Conservation (phyloP, 345 rosid genomes). For the Cochlearia excelsa region DNA sequence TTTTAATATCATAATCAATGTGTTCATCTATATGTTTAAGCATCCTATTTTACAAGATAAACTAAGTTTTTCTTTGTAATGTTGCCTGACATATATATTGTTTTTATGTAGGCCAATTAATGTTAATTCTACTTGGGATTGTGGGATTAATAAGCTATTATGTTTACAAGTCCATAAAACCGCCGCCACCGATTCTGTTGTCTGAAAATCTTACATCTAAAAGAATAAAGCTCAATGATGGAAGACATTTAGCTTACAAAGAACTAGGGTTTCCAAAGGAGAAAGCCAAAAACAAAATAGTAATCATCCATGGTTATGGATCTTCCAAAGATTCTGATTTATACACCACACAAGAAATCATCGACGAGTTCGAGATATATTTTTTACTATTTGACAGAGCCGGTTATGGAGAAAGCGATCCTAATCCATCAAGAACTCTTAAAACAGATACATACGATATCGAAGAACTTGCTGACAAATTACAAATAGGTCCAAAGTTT, state of each 20-base stretch:
- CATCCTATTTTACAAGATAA: not conserved
- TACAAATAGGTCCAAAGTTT: conserved; percentile 69
- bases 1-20: too few species aligned
- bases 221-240: conserved; percentile 55
- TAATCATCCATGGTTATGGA: conserved; percentile 44
- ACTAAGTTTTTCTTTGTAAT: not conserved
- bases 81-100: not conserved
- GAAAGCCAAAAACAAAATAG: conserved; percentile 41
- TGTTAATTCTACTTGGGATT: conserved; percentile 15
- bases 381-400: conserved; percentile 74
- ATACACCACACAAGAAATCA: conserved; percentile 49
- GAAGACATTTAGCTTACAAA: conserved; percentile 53
- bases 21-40: not conserved
- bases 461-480: conserved; percentile 76
- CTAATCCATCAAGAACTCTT: conserved; percentile 56
- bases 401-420: conserved; percentile 92
- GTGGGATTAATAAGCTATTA: conserved; percentile 21
- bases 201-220: conserved; percentile 28
- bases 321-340: conserved; percentile 28
- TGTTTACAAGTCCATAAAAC: conserved; percentile 17
- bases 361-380: conserved; percentile 60
- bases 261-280: conserved; percentile 48
- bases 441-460: conserved; percentile 75
- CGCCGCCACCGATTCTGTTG: conserved; percentile 25
- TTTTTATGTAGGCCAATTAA: not conserved